Evolutionary conservation across 768 basidiomycete genomes (phyloP).

Genomic region (Boletales sp.): DNA sequence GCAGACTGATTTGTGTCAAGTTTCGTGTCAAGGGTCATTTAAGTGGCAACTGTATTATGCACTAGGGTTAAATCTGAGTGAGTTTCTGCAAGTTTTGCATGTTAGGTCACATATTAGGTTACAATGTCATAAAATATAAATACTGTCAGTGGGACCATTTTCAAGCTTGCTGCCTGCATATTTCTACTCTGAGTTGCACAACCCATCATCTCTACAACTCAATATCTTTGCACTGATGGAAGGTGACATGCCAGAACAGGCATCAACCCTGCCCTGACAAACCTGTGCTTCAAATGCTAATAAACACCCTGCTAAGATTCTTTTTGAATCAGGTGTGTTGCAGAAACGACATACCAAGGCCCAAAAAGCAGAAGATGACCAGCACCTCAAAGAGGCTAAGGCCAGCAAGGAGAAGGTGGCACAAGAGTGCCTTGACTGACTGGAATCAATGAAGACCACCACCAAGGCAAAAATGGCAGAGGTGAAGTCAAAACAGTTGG

Average conservation of each 20-base stretch:
- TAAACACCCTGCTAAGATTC: conserved; percentile 5
- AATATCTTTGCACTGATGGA: too few species aligned
- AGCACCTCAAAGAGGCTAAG: neutral
- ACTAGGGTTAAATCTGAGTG: too few species aligned
- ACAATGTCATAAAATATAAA: neutral
- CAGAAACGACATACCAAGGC: conserved; percentile 5
- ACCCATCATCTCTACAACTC: neutral
- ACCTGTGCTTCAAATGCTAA: neutral
- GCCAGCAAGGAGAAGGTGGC: neutral
- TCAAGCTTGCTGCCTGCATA: neutral
- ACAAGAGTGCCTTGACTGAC: neutral
- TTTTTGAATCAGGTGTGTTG: neutral
- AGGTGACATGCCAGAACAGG: too few species aligned
- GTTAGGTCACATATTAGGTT: neutral
- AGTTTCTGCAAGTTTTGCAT: neutral
- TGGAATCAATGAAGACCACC: neutral
- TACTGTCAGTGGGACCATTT: neutral
- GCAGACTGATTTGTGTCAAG: too few species aligned
- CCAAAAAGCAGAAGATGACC: conserved; percentile 7
- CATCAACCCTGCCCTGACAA: too few species aligned
- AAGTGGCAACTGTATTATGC: too few species aligned
- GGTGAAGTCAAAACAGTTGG: neutral
- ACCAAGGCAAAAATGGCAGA: neutral
- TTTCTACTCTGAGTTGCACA: neutral
- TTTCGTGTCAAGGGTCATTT: too few species aligned